phyloP scores from a whole-genome alignment of 352 stramenopile species.

The Thraustotheca clavata region DNA sequence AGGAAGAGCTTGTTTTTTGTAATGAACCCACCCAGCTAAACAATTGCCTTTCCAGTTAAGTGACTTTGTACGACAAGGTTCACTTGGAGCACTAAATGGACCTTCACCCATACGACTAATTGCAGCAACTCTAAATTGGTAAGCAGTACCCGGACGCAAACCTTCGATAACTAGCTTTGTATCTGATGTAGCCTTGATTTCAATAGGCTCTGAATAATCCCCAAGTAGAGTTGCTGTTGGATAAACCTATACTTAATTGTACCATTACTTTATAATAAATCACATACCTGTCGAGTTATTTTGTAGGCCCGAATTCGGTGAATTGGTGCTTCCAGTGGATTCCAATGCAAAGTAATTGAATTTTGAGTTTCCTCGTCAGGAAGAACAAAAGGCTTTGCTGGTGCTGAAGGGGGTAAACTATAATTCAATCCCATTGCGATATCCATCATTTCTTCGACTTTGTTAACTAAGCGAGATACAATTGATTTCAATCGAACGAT shows the following conservation, averaged over 20 bases:
- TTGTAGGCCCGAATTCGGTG: constrained; percentile 79
- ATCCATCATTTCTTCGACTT: constrained; percentile 85
- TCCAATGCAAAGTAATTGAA: constrained; percentile 63
- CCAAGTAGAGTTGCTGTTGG: constrained; percentile 76
- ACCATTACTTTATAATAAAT: background rate
- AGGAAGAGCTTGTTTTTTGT: constrained; percentile 54
- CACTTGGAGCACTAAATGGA: constrained; percentile 62
- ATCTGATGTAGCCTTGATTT: constrained; percentile 45
- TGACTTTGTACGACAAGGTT: constrained; percentile 58
- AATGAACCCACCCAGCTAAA: constrained; percentile 84
- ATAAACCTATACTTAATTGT: constrained; percentile 28
- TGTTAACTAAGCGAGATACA: constrained; percentile 80
- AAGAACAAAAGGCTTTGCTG: constrained; percentile 39
- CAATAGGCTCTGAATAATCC: constrained; percentile 72
- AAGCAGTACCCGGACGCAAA: constrained; percentile 65
- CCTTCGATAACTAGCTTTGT: constrained; percentile 59
- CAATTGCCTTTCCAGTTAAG: constrained; percentile 68
- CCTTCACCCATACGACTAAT: constrained; percentile 81
- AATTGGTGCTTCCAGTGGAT: constrained; percentile 40
- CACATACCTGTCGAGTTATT: constrained; percentile 46
- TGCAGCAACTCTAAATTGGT: constrained; percentile 80
- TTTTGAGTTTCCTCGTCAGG: constrained; percentile 54
- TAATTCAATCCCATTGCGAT: constrained; percentile 78
- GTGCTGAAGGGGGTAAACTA: constrained; percentile 71
- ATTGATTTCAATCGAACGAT: constrained; percentile 80